Evolutionary conservation across 306 rosid genomes (phyloP).

Genomic region (Luffa aegyptiaca): DNA sequence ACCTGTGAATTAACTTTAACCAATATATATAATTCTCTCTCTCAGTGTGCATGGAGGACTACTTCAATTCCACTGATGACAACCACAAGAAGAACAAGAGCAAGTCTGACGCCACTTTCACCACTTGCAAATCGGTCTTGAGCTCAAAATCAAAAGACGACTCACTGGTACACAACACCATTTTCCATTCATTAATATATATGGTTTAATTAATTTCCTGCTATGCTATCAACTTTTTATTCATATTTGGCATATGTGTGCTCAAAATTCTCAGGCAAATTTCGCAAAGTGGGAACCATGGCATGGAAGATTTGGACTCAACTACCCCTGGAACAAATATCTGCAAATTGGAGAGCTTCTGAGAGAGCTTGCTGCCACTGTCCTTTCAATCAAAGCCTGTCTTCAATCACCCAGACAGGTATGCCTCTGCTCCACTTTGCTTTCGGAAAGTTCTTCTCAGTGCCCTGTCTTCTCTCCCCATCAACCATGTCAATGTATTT

Average conservation of each 20-base stretch:
- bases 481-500: neutral
- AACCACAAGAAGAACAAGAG: constrained; percentile 32
- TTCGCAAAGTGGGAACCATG: constrained; percentile 98
- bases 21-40: neutral
- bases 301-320: constrained; percentile 86
- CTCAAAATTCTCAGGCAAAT: constrained; percentile 38
- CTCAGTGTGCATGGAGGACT: constrained; percentile 51
- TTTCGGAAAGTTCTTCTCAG: neutral
- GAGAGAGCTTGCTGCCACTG: constrained; percentile 52
- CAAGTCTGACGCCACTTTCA: constrained; percentile 9
- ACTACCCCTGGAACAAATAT: constrained; percentile 77
- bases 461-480: neutral
- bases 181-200: neutral
- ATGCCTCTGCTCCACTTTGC: constrained; percentile 1
- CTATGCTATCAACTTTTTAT: neutral
- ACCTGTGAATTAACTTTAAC: no score
- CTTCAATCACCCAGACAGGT: constrained; percentile 65
- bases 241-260: neutral
- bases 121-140: constrained; percentile 48
- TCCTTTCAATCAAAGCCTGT: constrained; percentile 36
- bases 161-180: constrained; percentile 32
- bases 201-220: no score
- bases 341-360: constrained; percentile 56
- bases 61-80: constrained; percentile 21
- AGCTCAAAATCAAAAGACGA: constrained; percentile 73